Evolutionary conservation across 2,329 filamentous ascomycete genomes (phyloP).

Genomic region (Cytospora piceicola): DNA sequence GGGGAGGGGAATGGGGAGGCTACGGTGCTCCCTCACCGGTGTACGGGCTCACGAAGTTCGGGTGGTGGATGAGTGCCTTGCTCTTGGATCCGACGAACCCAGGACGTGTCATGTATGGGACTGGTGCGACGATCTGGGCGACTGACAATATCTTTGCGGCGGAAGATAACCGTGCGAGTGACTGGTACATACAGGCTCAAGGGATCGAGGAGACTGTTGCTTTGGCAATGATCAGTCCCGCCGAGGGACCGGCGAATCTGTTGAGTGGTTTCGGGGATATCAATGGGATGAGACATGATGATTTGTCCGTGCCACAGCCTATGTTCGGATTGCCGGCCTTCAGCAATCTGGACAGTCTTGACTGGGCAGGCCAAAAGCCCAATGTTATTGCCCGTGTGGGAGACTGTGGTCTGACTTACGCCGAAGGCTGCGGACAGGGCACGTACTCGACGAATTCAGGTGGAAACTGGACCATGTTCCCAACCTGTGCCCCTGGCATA

Average conservation of each 20-base stretch:
- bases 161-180: neutral
- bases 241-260: slow-evolving; percentile 9
- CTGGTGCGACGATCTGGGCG: slow-evolving; percentile 21
- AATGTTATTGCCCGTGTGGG: slow-evolving; percentile 10
- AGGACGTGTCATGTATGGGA: slow-evolving; percentile 16
- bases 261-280: slow-evolving; percentile 22
- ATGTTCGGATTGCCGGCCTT: slow-evolving; percentile 20
- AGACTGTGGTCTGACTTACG: slow-evolving; percentile 19
- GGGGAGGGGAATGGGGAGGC: slow-evolving; percentile 12
- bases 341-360: slow-evolving; percentile 21
- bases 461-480: slow-evolving; percentile 20
- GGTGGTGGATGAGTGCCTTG: slow-evolving; percentile 23
- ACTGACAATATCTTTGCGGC: slow-evolving; percentile 18
- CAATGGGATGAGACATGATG: slow-evolving; percentile 22
- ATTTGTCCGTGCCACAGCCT: slow-evolving; percentile 16
- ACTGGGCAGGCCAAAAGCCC: slow-evolving; percentile 21
- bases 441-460: slow-evolving; percentile 16
- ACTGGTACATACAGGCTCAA: slow-evolving; percentile 20
- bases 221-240: slow-evolving; percentile 18
- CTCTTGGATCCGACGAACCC: slow-evolving; percentile 12
- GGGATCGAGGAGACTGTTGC: slow-evolving; percentile 21
- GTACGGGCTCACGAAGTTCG: slow-evolving; percentile 17
- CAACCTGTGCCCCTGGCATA: slow-evolving; percentile 16
- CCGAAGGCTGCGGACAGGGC: slow-evolving; percentile 11
- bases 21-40: slow-evolving; percentile 16